phyloP scores from a whole-genome alignment of 805 yeast species.

The Sporopachydermia quercuum region DNA sequence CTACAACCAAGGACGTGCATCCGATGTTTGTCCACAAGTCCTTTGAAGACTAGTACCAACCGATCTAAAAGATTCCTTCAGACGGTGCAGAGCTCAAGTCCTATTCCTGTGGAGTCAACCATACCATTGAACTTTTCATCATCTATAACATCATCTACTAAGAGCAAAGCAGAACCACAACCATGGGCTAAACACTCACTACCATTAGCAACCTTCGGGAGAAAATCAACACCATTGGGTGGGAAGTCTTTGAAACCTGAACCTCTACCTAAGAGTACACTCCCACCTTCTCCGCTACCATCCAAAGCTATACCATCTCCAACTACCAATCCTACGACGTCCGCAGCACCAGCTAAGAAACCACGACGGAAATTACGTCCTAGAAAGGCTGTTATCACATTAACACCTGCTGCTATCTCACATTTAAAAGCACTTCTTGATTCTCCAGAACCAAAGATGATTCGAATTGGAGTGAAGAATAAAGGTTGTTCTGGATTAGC shows the following conservation, averaged over 20 bases:
- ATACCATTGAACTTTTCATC: slow-evolving; percentile 1
- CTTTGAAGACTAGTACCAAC: not conserved
- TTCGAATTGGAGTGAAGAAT: slow-evolving; percentile 87
- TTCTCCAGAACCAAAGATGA: slow-evolving; percentile 78
- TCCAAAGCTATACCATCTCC: slow-evolving; percentile 11
- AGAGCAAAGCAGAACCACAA: not conserved
- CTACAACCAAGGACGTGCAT: not conserved
- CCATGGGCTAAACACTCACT: slow-evolving; percentile 17
- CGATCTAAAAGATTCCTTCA: slow-evolving; percentile 17
- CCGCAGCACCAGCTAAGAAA: slow-evolving; percentile 19
- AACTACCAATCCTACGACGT: slow-evolving; percentile 11
- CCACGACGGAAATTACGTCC: slow-evolving; percentile 63
- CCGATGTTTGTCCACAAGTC: not conserved
- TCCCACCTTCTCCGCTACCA: slow-evolving; percentile 5
- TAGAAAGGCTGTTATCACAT: slow-evolving; percentile 75
- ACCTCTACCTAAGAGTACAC: not conserved
- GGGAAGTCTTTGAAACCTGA: not conserved
- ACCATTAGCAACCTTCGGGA: slow-evolving; percentile 14
- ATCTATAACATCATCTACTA: not conserved
- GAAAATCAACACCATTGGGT: slow-evolving; percentile 12
- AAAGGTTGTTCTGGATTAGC: slow-evolving; percentile 95
- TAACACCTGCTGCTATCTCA: slow-evolving; percentile 57
- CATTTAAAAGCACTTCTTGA: slow-evolving; percentile 57
- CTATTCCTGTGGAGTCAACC: not conserved
- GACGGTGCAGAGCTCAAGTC: slow-evolving; percentile 14